Conservation (phyloP, 148 eudicot genomes). For the Rhododendron ferrugineum region DNA sequence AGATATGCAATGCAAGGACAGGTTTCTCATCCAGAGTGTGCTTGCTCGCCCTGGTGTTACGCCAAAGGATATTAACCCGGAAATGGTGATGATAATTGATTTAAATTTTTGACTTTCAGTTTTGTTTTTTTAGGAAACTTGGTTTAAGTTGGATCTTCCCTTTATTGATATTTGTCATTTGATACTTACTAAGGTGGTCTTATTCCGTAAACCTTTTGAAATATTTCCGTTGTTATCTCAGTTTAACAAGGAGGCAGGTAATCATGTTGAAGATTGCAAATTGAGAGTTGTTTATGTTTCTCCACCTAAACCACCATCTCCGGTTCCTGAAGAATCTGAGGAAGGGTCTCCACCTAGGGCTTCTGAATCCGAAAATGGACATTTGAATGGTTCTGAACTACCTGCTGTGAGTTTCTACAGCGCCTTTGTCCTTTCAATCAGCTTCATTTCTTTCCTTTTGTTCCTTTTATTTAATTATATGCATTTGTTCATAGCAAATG, state of each 20-base stretch:
- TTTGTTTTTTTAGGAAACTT: neutral
- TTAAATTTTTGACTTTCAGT: neutral
- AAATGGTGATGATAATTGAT: conserved; percentile 43
- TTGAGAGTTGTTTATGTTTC: conserved; percentile 72
- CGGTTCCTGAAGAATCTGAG: conserved; percentile 74
- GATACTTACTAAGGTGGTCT: neutral
- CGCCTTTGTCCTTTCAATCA: neutral
- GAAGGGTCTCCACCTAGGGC: conserved; percentile 73
- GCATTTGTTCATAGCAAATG: neutral
- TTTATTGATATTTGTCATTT: neutral
- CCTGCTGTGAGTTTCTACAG: conserved; percentile 39
- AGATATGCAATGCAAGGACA: conserved; percentile 85
- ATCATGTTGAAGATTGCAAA: conserved; percentile 72
- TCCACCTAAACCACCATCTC: conserved; percentile 65
- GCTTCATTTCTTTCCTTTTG: neutral
- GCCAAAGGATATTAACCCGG: conserved; percentile 69
- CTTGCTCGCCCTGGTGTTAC: conserved; percentile 47
- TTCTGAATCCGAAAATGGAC: conserved; percentile 70
- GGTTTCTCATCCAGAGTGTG: conserved; percentile 74
- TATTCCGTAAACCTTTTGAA: conserved; percentile 4
- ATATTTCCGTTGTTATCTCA: conserved; percentile 7
- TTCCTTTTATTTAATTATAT: neutral
- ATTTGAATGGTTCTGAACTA: conserved; percentile 30
- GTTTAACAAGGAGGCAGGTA: conserved; percentile 80
- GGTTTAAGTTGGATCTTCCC: neutral